phyloP scores from a whole-genome alignment of 163 green algal species.

The Volvox carteri region DNA sequence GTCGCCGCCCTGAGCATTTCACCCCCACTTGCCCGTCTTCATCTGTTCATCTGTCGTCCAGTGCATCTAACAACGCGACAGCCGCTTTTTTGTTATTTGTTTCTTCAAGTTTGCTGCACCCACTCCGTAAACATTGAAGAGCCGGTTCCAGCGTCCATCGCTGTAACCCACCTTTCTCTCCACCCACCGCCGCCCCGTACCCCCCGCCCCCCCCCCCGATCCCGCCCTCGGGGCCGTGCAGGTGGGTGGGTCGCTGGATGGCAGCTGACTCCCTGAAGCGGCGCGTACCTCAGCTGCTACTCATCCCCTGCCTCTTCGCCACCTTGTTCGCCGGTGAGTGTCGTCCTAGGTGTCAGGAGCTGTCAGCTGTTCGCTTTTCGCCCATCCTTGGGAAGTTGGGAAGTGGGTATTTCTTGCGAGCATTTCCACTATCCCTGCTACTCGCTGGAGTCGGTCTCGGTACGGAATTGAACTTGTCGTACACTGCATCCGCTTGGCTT shows the following conservation, averaged over 20 bases:
- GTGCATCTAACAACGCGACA: too few species aligned
- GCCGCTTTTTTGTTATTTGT: background rate
- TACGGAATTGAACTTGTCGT: background rate
- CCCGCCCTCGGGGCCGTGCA: background rate
- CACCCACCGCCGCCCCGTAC: background rate
- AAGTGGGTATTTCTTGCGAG: too few species aligned
- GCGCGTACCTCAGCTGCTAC: constrained; percentile 36
- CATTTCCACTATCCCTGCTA: too few species aligned
- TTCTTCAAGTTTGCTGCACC: background rate
- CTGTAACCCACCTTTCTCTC: background rate
- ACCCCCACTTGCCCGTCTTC: too few species aligned
- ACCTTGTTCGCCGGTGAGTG: constrained; percentile 13
- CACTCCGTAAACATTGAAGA: background rate
- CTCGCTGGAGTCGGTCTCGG: too few species aligned
- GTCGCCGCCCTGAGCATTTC: too few species aligned
- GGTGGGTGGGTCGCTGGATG: constrained; percentile 42
- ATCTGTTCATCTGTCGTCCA: too few species aligned
- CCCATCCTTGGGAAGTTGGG: too few species aligned
- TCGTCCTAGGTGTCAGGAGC: too few species aligned
- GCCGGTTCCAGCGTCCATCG: background rate
- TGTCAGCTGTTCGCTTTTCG: too few species aligned
- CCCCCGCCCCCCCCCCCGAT: background rate
- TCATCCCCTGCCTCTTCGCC: background rate
- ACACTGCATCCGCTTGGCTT: background rate
- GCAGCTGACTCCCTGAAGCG: background rate